Base-by-base conservation (phyloP, 1,284 basidiomycete species). In the Mycena sp. region DNA sequence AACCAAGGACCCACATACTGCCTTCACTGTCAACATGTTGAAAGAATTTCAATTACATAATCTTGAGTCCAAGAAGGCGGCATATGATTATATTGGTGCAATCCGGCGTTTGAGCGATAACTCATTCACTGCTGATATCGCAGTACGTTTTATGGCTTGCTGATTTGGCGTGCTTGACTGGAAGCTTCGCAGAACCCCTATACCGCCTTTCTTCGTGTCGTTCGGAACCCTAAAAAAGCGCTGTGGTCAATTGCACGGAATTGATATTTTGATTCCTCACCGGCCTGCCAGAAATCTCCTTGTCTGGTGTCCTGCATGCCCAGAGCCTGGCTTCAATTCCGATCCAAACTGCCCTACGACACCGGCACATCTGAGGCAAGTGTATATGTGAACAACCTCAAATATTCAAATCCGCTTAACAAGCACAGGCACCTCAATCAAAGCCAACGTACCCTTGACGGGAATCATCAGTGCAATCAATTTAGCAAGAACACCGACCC, bases 1-100 rank as follows among this genome's bases (percentile, higher is more conserved):
- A 0, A 48, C 50, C 11, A 32, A 64, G 16, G 52, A 55, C 7
- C 59, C 59, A 10, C 52, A 49, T 5, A 76, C 72, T 1, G 73
- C 67, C 0, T 72, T 74, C 43, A 74, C 74, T 0, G 73, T 77
- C 40, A 57, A 55, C 0, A 55, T 77, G 16, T 63, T 80, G 12
- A 69, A 74, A 16, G 40, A 68, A 4, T 77, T 73, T 51, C 72
- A 76, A 35, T 16, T 58, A 10, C 57, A 58, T 17, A 58, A 58
- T 12, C 28, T 58, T 3, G 48, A 51, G 23, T 69, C 74, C 19
- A 4, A 67, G 64, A 58, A 58, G 14, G 57, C 57, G 1, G 57
- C 57, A 3, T 73, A 72, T 46, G 73, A 77, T 58, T 75, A 69
- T 48, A 45, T 69, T n/a, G 67, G 63, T 4, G 63, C 70, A 12